Percentiles rank a stretch among this genome's conserved stretches.
phyloP scores from a whole-genome alignment of 2,329 filamentous ascomycete genomes.

The Cladosporium sp. region DNA sequence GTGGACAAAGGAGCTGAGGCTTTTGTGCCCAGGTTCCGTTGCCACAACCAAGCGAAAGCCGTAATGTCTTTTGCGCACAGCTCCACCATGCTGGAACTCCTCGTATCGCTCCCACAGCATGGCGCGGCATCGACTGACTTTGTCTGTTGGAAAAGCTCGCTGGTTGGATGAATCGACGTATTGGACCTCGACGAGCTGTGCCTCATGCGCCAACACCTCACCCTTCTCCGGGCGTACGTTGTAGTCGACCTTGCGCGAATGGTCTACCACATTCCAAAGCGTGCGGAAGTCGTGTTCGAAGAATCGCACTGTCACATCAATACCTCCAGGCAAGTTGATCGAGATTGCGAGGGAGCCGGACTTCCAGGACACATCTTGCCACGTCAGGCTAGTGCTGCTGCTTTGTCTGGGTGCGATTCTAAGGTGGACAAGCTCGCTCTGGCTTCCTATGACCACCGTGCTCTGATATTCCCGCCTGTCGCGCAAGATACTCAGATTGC shows the following conservation, averaged over 20 bases:
- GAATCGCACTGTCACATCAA: conserved; percentile 70
- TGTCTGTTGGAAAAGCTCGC: conserved; percentile 73
- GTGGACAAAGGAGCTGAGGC: conserved; percentile 75
- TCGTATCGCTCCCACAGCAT: conserved; percentile 66
- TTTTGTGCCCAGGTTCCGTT: conserved; percentile 75
- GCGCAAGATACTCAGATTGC: conserved; percentile 74
- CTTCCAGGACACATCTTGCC: conserved; percentile 82
- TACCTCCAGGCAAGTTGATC: conserved; percentile 73
- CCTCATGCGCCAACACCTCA: conserved; percentile 70
- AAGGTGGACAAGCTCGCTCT: conserved; percentile 75
- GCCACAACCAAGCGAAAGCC: conserved; percentile 79
- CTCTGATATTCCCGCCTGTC: conserved; percentile 69
- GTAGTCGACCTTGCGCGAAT: conserved; percentile 73
- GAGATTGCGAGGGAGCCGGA: conserved; percentile 66
- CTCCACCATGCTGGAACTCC: conserved; percentile 70
- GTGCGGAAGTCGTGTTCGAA: conserved; percentile 75
- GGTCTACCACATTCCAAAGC: conserved; percentile 82
- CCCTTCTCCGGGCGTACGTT: conserved; percentile 69
- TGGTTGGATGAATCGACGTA: conserved; percentile 76
- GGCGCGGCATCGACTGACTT: conserved; percentile 70
- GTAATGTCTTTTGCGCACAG: conserved; percentile 71
- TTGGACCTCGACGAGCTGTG: conserved; percentile 72
- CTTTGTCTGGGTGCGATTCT: conserved; percentile 62
- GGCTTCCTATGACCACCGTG: conserved; percentile 74
- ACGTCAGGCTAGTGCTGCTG: conserved; percentile 62